These are phyloP conservation scores for Hemileia vastatrix DNA, from an alignment of 1,284 basidiomycete species.

Conservation along the genomic window DNA sequence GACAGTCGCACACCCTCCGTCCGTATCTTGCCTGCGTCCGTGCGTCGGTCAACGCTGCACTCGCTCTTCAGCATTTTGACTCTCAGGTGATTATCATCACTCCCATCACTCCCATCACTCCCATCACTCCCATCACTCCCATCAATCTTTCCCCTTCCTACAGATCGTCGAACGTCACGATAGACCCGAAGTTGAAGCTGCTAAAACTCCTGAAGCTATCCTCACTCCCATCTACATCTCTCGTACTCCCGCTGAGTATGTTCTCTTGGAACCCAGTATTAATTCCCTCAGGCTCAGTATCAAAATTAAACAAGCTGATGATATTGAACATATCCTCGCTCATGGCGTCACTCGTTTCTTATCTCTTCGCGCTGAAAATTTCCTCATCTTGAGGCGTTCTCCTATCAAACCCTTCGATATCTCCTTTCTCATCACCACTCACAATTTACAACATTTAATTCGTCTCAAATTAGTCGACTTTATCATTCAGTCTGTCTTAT, in stretches of 20 bases:
- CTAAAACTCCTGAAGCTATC: constrained; percentile 80
- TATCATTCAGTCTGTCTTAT: constrained; percentile 74
- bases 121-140: too few relatives aligned
- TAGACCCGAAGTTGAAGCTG: constrained; percentile 82
- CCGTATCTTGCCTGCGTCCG: constrained; percentile 94
- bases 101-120: too few relatives aligned
- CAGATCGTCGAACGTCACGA: constrained; percentile 93
- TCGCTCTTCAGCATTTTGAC: constrained; percentile 93
- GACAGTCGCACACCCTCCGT: constrained; percentile 61
- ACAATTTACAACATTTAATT: constrained; percentile 91
- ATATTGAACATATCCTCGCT: constrained; percentile 82
- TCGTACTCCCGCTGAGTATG: constrained; percentile 90
- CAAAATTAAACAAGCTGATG: constrained; percentile 98
- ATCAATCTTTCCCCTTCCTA: constrained; percentile 25
- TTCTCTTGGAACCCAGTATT: constrained; percentile 90
- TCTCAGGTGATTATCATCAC: constrained; percentile 81
- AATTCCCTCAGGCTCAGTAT: constrained; percentile 95
- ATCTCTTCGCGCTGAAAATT: constrained; percentile 96
- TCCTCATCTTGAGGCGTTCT: constrained; percentile 88
- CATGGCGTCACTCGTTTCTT: constrained; percentile 99
- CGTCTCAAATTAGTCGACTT: constrained; percentile 99
- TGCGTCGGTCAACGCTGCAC: constrained; percentile 88
- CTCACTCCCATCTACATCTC: constrained; percentile 87
- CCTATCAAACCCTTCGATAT: constrained; percentile 97
- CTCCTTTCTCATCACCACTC: constrained; percentile 95